Evolutionary conservation across 805 yeast species (phyloP).

Genomic region (Clavispora vitiphila): DNA sequence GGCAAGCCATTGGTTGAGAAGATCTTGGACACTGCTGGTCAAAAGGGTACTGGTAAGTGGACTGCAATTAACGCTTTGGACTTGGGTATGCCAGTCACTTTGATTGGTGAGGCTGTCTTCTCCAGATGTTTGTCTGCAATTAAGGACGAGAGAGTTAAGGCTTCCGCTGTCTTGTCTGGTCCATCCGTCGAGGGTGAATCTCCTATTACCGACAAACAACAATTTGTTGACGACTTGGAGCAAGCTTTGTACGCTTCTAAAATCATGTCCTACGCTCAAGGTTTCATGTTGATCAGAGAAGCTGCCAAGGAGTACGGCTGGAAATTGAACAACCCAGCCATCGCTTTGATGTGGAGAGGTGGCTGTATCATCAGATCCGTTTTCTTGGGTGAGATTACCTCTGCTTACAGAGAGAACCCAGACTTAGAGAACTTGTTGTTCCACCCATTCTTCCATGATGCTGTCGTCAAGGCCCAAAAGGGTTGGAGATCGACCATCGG

Average conservation of each 20-base stretch:
- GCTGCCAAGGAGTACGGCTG: slow-evolving; percentile 96
- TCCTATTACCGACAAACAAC: slow-evolving; percentile 64
- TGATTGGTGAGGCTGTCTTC: slow-evolving; percentile 98
- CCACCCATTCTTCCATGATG: slow-evolving; percentile 90
- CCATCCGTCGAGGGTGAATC: slow-evolving; percentile 64
- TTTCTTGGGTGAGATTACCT: slow-evolving; percentile 93
- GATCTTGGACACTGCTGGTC: slow-evolving; percentile 96
- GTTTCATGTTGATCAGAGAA: slow-evolving; percentile 98
- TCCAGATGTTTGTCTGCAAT: slow-evolving; percentile 93
- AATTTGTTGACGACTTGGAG: slow-evolving; percentile 88
- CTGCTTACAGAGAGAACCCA: slow-evolving; percentile 92
- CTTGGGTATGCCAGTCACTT: slow-evolving; percentile 96
- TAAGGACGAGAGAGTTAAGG: slow-evolving; percentile 85
- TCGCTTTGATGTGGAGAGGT: slow-evolving; percentile 99
- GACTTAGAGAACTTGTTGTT: slow-evolving; percentile 91
- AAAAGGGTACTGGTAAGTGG: slow-evolving; percentile 99
- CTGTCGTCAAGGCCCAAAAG: slow-evolving; percentile 86
- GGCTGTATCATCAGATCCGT: slow-evolving; percentile 99
- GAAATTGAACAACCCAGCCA: slow-evolving; percentile 97
- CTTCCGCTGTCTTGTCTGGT: slow-evolving; percentile 74
- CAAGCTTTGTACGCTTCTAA: slow-evolving; percentile 98
- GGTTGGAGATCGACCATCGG: slow-evolving; percentile 92
- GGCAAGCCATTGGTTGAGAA: slow-evolving; percentile 94
- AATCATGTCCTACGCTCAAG: slow-evolving; percentile 98
- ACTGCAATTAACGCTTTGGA: slow-evolving; percentile 97